phyloP scores from a whole-genome alignment of 1,139 yeast species.

The Candida sanyaensis region DNA sequence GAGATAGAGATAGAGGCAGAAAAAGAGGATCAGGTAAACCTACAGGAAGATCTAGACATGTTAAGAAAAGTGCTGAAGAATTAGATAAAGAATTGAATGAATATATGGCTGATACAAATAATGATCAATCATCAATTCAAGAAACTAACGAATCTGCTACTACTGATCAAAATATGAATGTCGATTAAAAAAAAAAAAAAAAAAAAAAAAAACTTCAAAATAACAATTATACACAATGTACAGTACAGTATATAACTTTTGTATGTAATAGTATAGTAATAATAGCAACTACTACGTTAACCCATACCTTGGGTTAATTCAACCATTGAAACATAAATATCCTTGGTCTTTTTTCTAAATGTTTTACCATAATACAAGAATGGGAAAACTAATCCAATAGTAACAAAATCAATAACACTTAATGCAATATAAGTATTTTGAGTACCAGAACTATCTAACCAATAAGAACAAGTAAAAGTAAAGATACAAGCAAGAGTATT shows the following conservation, averaged over 20 bases:
- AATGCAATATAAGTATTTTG: slow-evolving; percentile 73
- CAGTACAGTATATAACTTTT: too few relatives aligned
- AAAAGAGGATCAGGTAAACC: slow-evolving; percentile 7
- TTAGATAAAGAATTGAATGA: slow-evolving; percentile 80
- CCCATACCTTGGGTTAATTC: slow-evolving; percentile 51
- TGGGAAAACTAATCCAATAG: slow-evolving; percentile 64
- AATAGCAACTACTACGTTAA: slow-evolving; percentile 5
- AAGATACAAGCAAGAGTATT: slow-evolving; percentile 76
- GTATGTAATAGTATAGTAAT: too few relatives aligned
- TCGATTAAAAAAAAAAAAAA: slow-evolving; percentile 14
- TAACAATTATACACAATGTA: background rate
- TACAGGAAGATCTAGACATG: slow-evolving; percentile 21
- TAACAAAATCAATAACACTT: slow-evolving; percentile 68
- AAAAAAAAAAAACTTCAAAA: background rate
- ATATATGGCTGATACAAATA: slow-evolving; percentile 49
- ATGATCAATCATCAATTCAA: background rate
- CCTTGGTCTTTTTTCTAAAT: slow-evolving; percentile 65
- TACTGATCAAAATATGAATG: slow-evolving; percentile 15
- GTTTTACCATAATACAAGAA: slow-evolving; percentile 70
- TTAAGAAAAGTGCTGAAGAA: slow-evolving; percentile 62
- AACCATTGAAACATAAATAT: slow-evolving; percentile 57
- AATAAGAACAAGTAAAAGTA: slow-evolving; percentile 73
- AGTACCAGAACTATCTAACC: slow-evolving; percentile 70
- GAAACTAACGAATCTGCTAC: background rate
- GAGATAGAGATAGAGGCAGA: slow-evolving; percentile 12